These are phyloP conservation scores for Dioscorea cayenensis DNA, from an alignment of 116 monocot genomes.

Conservation along the genomic window DNA sequence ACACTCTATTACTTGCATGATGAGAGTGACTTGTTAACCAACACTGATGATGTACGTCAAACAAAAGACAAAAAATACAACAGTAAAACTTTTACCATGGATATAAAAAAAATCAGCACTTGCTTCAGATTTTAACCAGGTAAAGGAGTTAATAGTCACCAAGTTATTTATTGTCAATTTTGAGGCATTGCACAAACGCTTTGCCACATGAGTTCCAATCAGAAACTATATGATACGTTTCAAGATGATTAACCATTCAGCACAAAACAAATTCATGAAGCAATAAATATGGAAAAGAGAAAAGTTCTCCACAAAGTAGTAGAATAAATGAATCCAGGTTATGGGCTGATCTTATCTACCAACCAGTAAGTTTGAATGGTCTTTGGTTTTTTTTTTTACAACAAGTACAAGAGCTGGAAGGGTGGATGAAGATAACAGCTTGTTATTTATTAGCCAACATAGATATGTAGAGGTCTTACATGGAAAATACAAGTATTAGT, in stretches of 20 bases:
- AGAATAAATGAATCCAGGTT: constrained; percentile 4
- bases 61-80: too few relatives aligned
- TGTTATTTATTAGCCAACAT: background rate
- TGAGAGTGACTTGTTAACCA: background rate
- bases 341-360: background rate
- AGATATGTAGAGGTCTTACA: background rate
- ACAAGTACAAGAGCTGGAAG: too few relatives aligned
- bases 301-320: background rate
- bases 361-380: background rate
- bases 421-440: background rate
- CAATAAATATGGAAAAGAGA: background rate
- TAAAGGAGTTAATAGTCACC: too few relatives aligned
- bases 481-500: background rate
- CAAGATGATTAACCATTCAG: too few relatives aligned
- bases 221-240: too few relatives aligned
- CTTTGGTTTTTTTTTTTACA: background rate
- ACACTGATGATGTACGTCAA: background rate
- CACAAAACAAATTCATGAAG: background rate
- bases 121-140: too few relatives aligned
- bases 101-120: too few relatives aligned
- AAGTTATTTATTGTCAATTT: background rate
- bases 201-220: too few relatives aligned
- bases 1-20: background rate
- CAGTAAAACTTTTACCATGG: too few relatives aligned
- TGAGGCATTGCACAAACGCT: background rate